Evolutionary conservation across 148 eudicot species (phyloP).

Genomic region (Polygonum maritimum): DNA sequence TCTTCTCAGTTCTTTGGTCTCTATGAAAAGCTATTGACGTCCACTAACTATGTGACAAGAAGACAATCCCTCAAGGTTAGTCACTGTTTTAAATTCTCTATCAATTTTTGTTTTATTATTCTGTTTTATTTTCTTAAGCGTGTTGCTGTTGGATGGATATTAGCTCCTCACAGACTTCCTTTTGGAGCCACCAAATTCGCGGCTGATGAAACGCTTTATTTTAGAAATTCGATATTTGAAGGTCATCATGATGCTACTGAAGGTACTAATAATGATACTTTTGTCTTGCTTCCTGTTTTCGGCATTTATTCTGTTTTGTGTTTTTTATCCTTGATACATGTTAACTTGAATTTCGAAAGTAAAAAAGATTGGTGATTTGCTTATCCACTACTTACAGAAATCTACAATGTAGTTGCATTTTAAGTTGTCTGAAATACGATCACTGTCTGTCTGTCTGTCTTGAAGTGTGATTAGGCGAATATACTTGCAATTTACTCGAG

Average conservation of each 20-base stretch:
- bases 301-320: not conserved
- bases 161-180: slow-evolving; percentile 95
- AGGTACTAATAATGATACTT: slow-evolving; percentile 37
- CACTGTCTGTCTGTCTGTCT: not conserved
- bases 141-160: slow-evolving; percentile 20
- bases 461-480: not conserved
- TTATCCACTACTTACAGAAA: not conserved
- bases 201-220: slow-evolving; percentile 82
- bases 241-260: slow-evolving; percentile 83
- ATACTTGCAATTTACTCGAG: not conserved
- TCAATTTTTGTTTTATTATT: not conserved
- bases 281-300: not conserved
- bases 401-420: not conserved
- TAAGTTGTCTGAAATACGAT: not conserved
- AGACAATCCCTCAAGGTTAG: slow-evolving; percentile 94
- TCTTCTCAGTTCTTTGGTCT: slow-evolving; percentile 70
- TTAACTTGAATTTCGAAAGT: not conserved
- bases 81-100: not conserved
- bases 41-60: slow-evolving; percentile 87
- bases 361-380: not conserved
- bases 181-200: slow-evolving; percentile 93
- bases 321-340: not conserved
- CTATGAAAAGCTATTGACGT: slow-evolving; percentile 69
- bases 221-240: slow-evolving; percentile 76
- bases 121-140: slow-evolving; percentile 11